A percentile compares a stretch with the other conserved stretches of the same genome.
phyloP scores from a whole-genome alignment of 345 rosid genomes.

The Pseudoturritis turrita region DNA sequence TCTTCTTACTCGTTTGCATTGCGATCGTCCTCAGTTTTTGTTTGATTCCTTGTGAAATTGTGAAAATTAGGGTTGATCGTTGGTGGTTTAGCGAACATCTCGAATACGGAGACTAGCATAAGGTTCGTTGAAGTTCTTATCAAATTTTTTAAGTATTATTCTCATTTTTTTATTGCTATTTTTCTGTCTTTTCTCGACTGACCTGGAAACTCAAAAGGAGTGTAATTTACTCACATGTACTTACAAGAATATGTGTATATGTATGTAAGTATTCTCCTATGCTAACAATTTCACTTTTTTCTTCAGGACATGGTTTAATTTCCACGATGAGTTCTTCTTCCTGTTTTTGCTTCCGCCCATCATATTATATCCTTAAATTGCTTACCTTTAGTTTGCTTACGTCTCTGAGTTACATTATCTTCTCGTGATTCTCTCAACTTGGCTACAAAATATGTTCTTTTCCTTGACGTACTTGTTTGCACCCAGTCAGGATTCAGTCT shows the following conservation, averaged over 20 bases:
- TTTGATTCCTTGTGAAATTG: not conserved
- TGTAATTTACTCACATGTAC: not conserved
- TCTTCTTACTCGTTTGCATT: slow-evolving; percentile 6
- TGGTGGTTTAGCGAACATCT: slow-evolving; percentile 88
- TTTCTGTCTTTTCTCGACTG: slow-evolving; percentile 3
- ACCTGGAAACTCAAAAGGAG: not conserved
- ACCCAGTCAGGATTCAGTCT: slow-evolving; percentile 97
- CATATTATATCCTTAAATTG: slow-evolving; percentile 78
- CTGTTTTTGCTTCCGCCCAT: slow-evolving; percentile 93
- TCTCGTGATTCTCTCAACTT: not conserved
- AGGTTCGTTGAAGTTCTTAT: slow-evolving; percentile 38
- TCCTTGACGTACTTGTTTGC: slow-evolving; percentile 48
- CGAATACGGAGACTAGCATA: slow-evolving; percentile 84
- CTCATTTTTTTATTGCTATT: slow-evolving; percentile 19
- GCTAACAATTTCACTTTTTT: not conserved
- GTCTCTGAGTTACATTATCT: not conserved
- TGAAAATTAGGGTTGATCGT: slow-evolving; percentile 62
- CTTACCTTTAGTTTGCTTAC: not conserved
- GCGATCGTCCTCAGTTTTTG: not conserved
- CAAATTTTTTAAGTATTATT: not conserved
- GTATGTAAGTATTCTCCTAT: not conserved
- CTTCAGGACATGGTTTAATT: slow-evolving; percentile 92
- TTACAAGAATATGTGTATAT: not conserved
- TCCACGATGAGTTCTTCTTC: slow-evolving; percentile 97
- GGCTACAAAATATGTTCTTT: slow-evolving; percentile 20